Evolutionary conservation across 805 yeast genomes (phyloP).

Genomic region (Clavispora vitiphila): DNA sequence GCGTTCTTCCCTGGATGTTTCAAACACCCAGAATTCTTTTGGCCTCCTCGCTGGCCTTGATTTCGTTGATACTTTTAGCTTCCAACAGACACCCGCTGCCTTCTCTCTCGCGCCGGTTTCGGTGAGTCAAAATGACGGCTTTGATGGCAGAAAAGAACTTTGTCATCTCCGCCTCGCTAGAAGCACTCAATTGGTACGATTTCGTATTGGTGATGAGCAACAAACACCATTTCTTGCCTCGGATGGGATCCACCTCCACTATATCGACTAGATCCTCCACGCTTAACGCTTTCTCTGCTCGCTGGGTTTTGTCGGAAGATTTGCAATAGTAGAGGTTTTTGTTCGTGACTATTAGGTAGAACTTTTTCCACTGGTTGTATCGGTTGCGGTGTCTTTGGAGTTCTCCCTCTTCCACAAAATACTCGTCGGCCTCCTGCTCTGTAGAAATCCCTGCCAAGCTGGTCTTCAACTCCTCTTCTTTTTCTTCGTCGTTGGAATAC

Average conservation of each 20-base stretch:
- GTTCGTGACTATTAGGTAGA: slow-evolving; percentile 41
- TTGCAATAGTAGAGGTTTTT: slow-evolving; percentile 38
- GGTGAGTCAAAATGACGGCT: slow-evolving; percentile 15
- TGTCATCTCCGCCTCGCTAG: slow-evolving; percentile 41
- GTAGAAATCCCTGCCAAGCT: background rate
- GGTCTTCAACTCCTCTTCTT: background rate
- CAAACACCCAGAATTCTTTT: no score
- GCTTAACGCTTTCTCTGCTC: slow-evolving; percentile 26
- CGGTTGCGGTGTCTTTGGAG: slow-evolving; percentile 36
- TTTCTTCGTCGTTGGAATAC: slow-evolving; percentile 4
- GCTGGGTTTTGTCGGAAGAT: slow-evolving; percentile 9
- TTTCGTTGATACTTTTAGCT: no score
- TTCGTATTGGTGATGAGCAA: slow-evolving; percentile 44
- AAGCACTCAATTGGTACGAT: slow-evolving; percentile 40
- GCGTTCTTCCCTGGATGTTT: no score
- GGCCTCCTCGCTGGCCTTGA: background rate
- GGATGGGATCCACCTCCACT: slow-evolving; percentile 45
- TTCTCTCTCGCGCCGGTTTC: background rate
- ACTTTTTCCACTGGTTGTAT: slow-evolving; percentile 45
- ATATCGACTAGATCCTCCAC: slow-evolving; percentile 38
- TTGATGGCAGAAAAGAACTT: slow-evolving; percentile 47
- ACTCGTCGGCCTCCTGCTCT: slow-evolving; percentile 12
- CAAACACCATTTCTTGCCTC: slow-evolving; percentile 41
- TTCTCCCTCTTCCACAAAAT: slow-evolving; percentile 36
- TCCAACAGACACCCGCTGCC: background rate